Base-by-base conservation (phyloP, 352 stramenopile genomes). In the Phytophthora rubi region DNA sequence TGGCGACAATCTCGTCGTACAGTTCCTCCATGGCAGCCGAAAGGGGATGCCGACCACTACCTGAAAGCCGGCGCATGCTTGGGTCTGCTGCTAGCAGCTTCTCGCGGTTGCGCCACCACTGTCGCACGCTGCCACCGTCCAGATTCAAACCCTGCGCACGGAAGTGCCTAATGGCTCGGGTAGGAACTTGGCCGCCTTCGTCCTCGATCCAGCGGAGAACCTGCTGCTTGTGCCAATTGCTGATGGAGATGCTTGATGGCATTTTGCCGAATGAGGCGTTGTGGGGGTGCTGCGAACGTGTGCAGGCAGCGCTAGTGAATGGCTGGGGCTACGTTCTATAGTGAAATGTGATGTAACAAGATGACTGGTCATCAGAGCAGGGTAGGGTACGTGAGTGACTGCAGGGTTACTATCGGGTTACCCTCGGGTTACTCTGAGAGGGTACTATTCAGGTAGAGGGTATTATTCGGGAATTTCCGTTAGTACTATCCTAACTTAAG, bases 21-120 rank as follows among this genome's bases (percentile, higher is more conserved):
- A 63, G 45, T 1, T 63, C 62, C 30, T 70, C 44, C 30, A 70
- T 53, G 0, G 35, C 49, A 16, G 15, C 35, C 1, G 59, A 66
- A 51, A 66, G 23, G 3, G 59, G 49, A 9, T 32, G 18, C 5
- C 32, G 32, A 2, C 48, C 47, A 12, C 58, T 42, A 28, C 30
- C 58, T 18, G 47, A 10, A 23, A 51, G 1, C 10, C 64, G 53
- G 6, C 51, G 3, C 13, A 59, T 57, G 23, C 13, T 59, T 13
- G 59, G 59, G 8, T 42, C 23, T 4, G 63, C 47, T 13, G 28
- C 48, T 3, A 48, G 23, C 15, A 72, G 53, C 47, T 65, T 54
- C 13, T 64, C 63, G 16, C 70, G 54, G 35, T 72, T 10, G 21
- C 60, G 59, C 53, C 63, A 76, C 69, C 69, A 72, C 21, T 54